Evolutionary conservation across 345 rosid genomes (phyloP).

Genomic region (Triadica sebifera): DNA sequence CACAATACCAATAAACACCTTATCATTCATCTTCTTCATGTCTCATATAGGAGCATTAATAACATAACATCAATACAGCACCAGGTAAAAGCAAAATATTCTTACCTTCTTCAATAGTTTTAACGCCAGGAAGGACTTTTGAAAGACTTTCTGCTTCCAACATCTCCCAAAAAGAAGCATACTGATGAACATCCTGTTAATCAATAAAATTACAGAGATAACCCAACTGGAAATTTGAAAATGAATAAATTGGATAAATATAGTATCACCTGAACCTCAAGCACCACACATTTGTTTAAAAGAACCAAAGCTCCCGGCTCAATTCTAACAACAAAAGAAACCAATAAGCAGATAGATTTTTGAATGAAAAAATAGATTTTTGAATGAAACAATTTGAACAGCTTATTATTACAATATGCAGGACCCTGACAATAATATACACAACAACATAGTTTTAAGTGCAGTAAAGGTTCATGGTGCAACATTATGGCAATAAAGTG

Average conservation of each 20-base stretch:
- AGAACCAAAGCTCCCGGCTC: conserved; percentile 52
- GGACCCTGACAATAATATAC: neutral
- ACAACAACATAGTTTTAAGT: neutral
- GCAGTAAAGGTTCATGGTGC: neutral
- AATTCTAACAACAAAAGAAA: conserved; percentile 47
- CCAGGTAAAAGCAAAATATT: neutral
- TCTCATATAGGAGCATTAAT: neutral
- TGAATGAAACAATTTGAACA: neutral
- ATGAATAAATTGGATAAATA: conserved; percentile 1
- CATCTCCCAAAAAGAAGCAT: conserved; percentile 66
- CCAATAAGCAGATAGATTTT: neutral
- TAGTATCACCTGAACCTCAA: conserved; percentile 66
- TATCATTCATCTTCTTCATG: neutral
- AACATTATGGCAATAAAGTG: neutral
- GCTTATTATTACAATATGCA: neutral
- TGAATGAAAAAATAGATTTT: neutral
- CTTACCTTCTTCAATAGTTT: conserved; percentile 66
- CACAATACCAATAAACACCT: neutral
- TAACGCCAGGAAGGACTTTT: conserved; percentile 63
- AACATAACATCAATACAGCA: neutral
- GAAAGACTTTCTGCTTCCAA: conserved; percentile 53
- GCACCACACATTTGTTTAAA: conserved; percentile 59
- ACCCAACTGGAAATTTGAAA: conserved; percentile 13
- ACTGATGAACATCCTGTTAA: conserved; percentile 47
- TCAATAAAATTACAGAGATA: conserved; percentile 12